Evolutionary conservation across 805 yeast species (phyloP), one percentile per base, ranked within the genome.

Genomic region (Candida manassasensis): DNA sequence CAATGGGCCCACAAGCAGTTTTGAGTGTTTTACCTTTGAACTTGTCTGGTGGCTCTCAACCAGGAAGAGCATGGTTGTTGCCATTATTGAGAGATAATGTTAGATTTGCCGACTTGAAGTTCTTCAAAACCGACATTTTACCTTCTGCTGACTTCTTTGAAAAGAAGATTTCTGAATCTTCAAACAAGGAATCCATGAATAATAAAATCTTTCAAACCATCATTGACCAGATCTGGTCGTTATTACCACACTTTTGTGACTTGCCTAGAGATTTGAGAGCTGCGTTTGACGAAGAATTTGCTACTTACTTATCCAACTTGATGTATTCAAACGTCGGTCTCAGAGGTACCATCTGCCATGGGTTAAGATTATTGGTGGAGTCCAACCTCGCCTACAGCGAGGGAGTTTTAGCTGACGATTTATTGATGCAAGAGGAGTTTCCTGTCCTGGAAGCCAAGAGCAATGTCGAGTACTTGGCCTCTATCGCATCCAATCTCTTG

Each of bases 21-120:
- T 63, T 90, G 41, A 59, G 75, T 30, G 65, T 74, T 4, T 68
- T 93, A 21, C 97, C 99, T 5, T 67, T 93, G 51, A 87, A 90
- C 52, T 69, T 93, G 48, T 71, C 73, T 30, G 76, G 81, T 4
- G 56, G 63, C 15, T 48, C 65, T 17, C 69, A 71, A 28, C 73
- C 80, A n/a, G 97, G 97, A 30, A 77, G 97, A 55, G 97, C 97
- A 30, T 93, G 97, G 97, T 53, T 93, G 48, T 71, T 93, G 44
- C 98, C 98, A 8, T 56, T 93, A 21, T 71, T 93, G 42, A 81
- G 97, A 63, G 97, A 89, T 50, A 79, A 85, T 50, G 83, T 87
- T 18, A 74, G 80, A 48, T 73, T 77, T 49, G 82, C 97, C 2
- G 69, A 72, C 31, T 65, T 93, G 37, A 64, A 72, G 0, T 85